Conservation (phyloP, 805 yeast species). For the Pichia eremophila region DNA sequence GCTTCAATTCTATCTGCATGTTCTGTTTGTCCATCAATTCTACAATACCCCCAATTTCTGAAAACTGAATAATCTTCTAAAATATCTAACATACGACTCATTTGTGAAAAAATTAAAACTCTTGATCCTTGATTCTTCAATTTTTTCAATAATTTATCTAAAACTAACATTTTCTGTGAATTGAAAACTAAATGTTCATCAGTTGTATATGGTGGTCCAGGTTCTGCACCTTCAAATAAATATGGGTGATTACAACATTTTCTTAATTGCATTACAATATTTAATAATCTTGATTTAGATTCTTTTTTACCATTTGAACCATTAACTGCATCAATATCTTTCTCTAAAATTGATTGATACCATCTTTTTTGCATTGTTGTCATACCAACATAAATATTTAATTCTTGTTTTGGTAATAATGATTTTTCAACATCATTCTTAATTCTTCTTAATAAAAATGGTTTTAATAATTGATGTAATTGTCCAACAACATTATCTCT, state of each 20-base stretch:
- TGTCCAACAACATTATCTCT: conserved; percentile 42
- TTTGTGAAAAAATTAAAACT: conserved; percentile 72
- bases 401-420: conserved; percentile 63
- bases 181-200: conserved; percentile 75
- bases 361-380: conserved; percentile 70
- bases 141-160: conserved; percentile 57
- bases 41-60: conserved; percentile 60
- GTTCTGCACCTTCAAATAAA: conserved; percentile 79
- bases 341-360: conserved; percentile 69
- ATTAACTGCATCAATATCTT: conserved; percentile 77
- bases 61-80: conserved; percentile 71
- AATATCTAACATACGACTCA: conserved; percentile 75
- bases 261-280: conserved; percentile 77
- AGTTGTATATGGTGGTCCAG: conserved; percentile 81
- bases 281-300: conserved; percentile 63
- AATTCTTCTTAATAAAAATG: conserved; percentile 67
- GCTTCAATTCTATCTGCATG: conserved; percentile 68
- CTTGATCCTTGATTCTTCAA: conserved; percentile 63
- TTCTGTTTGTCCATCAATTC: conserved; percentile 79
- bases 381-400: conserved; percentile 67
- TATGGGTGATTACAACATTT: conserved; percentile 85
- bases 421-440: conserved; percentile 78
- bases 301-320: conserved; percentile 73
- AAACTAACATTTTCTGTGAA: conserved; percentile 60
- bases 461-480: conserved; percentile 65